phyloP scores from a whole-genome alignment of 768 basidiomycete species.

The Pleurotus cornucopiae region DNA sequence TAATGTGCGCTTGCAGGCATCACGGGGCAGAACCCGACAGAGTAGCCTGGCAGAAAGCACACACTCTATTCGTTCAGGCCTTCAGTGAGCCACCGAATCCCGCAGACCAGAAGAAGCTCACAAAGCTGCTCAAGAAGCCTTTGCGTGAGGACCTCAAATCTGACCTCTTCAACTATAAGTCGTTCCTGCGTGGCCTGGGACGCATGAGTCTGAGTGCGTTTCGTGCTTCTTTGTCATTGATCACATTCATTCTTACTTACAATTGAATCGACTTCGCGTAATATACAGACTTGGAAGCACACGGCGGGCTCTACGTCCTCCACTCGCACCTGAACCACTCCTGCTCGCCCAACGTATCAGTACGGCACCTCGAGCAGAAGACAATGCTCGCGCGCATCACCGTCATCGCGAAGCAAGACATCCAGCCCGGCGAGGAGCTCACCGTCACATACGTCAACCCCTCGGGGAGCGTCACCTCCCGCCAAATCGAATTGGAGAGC shows the following conservation, averaged over 20 bases:
- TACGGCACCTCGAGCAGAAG: constrained; percentile 70
- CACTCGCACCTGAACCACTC: constrained; percentile 88
- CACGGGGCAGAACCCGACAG: constrained; percentile 52
- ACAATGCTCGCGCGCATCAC: constrained; percentile 72
- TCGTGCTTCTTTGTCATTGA: not conserved
- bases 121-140: constrained; percentile 9
- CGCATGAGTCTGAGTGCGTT: constrained; percentile 77
- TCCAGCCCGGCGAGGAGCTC: constrained; percentile 72
- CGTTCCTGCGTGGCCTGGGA: constrained; percentile 66
- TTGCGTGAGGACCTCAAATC: constrained; percentile 36
- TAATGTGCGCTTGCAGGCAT: constrained; percentile 8
- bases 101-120: constrained; percentile 36
- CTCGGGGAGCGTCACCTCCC: constrained; percentile 36
- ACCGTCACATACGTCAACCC: constrained; percentile 79
- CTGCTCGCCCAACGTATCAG: constrained; percentile 76
- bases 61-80: constrained; percentile 51
- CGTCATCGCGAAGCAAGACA: constrained; percentile 59
- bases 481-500: constrained; percentile 51
- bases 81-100: constrained; percentile 55
- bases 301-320: constrained; percentile 81
- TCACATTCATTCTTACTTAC: not conserved
- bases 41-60: constrained; percentile 63
- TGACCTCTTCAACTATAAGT: constrained; percentile 69
- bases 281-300: constrained; percentile 67
- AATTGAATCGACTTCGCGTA: not conserved